Evolutionary conservation across 176 grass and related monocot species (phyloP).

Genomic region (Oryza rufipogon): DNA sequence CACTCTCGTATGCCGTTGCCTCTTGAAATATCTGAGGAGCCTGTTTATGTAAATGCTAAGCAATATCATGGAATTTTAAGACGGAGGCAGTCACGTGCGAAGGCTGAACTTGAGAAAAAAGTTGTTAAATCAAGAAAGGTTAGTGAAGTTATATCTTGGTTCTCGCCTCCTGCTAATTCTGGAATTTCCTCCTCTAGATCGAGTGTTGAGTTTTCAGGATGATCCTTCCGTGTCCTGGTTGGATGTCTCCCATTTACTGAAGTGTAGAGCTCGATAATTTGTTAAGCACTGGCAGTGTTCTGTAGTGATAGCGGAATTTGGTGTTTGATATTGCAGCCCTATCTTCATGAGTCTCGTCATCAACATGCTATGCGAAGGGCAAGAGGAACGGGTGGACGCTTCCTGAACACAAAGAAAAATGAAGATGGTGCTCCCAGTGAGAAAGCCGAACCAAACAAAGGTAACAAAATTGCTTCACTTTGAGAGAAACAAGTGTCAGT

Average conservation of each 20-base stretch:
- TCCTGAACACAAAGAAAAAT: constrained; percentile 80
- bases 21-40: constrained; percentile 87
- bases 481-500: constrained; percentile 21
- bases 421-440: constrained; percentile 36
- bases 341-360: constrained; percentile 88
- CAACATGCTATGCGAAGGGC: constrained; percentile 78
- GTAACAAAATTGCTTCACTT: constrained; percentile 4
- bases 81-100: constrained; percentile 83
- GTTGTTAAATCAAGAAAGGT: constrained; percentile 82
- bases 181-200: not conserved
- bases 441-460: constrained; percentile 41
- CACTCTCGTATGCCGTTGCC: constrained; percentile 82
- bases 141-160: not conserved
- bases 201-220: constrained; percentile 1
- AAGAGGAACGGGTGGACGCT: constrained; percentile 77
- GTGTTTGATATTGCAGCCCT: constrained; percentile 53
- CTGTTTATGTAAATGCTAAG: constrained; percentile 98
- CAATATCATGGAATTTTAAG: constrained; percentile 95
- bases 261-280: not conserved
- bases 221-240: not conserved
- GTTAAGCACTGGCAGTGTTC: not conserved
- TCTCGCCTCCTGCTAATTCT: not conserved
- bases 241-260: not conserved
- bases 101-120: constrained; percentile 91
- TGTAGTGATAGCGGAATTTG: not conserved